Evolutionary conservation across 2,329 filamentous ascomycete genomes (phyloP).

Genomic region (Elsinoe arachidis): DNA sequence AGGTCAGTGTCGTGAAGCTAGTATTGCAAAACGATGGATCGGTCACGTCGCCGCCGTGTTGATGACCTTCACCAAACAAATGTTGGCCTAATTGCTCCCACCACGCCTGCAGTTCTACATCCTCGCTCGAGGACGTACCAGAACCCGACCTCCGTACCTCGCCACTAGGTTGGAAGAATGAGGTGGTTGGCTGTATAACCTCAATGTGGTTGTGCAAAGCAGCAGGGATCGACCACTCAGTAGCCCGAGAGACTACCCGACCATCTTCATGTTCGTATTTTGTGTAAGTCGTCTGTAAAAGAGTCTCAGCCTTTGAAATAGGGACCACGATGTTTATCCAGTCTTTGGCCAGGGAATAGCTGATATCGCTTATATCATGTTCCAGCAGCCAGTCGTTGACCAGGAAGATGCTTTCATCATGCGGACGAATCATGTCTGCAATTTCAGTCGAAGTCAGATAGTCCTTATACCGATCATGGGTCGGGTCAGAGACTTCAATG

Average conservation of each 20-base stretch:
- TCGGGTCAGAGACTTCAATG: too few relatives aligned
- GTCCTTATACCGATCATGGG: too few relatives aligned
- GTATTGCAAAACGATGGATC: constrained; percentile 44
- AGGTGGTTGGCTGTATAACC: constrained; percentile 52
- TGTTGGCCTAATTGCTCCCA: constrained; percentile 17
- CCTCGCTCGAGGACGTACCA: neutral
- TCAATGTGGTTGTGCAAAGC: constrained; percentile 52
- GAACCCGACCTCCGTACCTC: too few relatives aligned
- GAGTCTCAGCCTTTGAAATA: constrained; percentile 42
- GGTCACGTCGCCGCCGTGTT: too few relatives aligned
- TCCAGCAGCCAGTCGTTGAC: too few relatives aligned
- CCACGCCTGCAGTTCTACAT: neutral
- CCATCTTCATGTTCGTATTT: constrained; percentile 46
- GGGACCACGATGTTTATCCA: constrained; percentile 48
- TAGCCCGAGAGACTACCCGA: constrained; percentile 42
- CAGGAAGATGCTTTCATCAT: too few relatives aligned
- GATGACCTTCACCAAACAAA: constrained; percentile 15
- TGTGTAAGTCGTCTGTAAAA: constrained; percentile 47
- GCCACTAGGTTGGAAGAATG: constrained; percentile 42
- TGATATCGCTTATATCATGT: too few relatives aligned
- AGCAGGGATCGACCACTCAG: constrained; percentile 49
- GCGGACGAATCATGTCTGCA: too few relatives aligned
- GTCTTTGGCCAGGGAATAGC: constrained; percentile 49
- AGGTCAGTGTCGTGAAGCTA: constrained; percentile 44
- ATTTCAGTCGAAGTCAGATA: too few relatives aligned